Percentiles rank a stretch among this genome's conserved stretches.
phyloP scores from a whole-genome alignment of 768 basidiomycete genomes.

The Boletus rex-veris region DNA sequence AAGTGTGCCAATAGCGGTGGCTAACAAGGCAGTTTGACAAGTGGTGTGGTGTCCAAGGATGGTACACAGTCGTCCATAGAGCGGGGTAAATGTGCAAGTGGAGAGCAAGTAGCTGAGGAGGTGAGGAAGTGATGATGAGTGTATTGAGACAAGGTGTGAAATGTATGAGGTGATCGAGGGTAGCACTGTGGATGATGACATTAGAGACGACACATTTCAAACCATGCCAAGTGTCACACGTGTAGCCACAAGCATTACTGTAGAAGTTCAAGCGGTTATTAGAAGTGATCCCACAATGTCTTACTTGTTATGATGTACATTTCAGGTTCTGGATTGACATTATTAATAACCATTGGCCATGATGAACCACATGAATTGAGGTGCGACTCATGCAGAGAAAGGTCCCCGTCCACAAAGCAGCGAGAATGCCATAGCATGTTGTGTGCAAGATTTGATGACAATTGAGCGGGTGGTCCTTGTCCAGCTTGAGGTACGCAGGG shows the following conservation, averaged over 20 bases:
- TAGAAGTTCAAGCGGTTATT: background rate
- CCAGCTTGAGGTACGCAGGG: no score
- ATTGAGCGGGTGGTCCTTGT: conserved; percentile 28
- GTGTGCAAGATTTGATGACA: conserved; percentile 58
- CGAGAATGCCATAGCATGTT: conserved; percentile 60
- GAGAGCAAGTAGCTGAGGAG: conserved; percentile 4
- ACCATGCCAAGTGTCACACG: background rate
- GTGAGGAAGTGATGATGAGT: background rate
- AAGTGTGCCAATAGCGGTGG: conserved; percentile 9
- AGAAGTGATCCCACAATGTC: background rate
- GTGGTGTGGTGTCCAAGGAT: conserved; percentile 12
- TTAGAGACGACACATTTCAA: background rate
- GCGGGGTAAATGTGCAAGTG: conserved; percentile 18
- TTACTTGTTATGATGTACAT: background rate
- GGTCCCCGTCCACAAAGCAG: conserved; percentile 64
- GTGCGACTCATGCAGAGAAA: conserved; percentile 57
- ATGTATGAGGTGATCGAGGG: conserved; percentile 21
- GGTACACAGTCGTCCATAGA: conserved; percentile 17
- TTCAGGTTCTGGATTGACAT: background rate
- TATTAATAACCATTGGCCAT: background rate
- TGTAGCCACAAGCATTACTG: conserved; percentile 26
- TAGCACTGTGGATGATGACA: background rate
- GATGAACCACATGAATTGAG: background rate
- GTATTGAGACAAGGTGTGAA: background rate
- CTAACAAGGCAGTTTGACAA: conserved; percentile 13